phyloP scores from a whole-genome alignment of 1,284 basidiomycete species.

The Mycosarcoma maydis region DNA sequence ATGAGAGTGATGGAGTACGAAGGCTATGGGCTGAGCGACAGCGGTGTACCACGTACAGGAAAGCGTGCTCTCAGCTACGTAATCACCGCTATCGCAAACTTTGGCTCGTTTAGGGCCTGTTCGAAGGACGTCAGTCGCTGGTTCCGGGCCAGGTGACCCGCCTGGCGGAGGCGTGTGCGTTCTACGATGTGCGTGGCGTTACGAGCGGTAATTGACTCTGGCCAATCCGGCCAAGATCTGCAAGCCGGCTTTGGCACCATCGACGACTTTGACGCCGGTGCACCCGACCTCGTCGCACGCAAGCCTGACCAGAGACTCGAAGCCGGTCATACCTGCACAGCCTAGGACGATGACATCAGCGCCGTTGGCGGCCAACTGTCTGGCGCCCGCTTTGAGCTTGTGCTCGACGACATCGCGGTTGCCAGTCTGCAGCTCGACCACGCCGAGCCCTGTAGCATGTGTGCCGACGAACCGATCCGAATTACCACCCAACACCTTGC shows the following conservation, averaged over 20 bases:
- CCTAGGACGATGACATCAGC: slow-evolving; percentile 58
- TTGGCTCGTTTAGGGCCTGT: too few relatives aligned
- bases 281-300: slow-evolving; percentile 11
- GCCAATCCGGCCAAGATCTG: slow-evolving; percentile 76
- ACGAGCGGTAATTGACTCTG: slow-evolving; percentile 71
- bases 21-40: too few relatives aligned
- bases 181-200: too few relatives aligned
- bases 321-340: slow-evolving; percentile 58
- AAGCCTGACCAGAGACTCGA: slow-evolving; percentile 41
- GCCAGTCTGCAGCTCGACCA: slow-evolving; percentile 43
- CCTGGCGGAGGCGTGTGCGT: too few relatives aligned
- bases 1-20: too few relatives aligned
- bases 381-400: slow-evolving; percentile 19
- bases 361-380: slow-evolving; percentile 25
- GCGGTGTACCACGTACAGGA: too few relatives aligned
- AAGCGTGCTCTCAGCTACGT: too few relatives aligned
- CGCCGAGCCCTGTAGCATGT: slow-evolving; percentile 46
- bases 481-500: slow-evolving; percentile 37
- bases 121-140: too few relatives aligned
- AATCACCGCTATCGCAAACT: too few relatives aligned
- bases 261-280: slow-evolving; percentile 68
- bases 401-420: slow-evolving; percentile 28
- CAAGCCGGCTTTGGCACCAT: slow-evolving; percentile 75
- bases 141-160: too few relatives aligned
- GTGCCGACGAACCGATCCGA: slow-evolving; percentile 46